Evolutionary conservation across 768 basidiomycete species (phyloP), one percentile per base, ranked within the genome.

Genomic region (Termitomyces sp.): DNA sequence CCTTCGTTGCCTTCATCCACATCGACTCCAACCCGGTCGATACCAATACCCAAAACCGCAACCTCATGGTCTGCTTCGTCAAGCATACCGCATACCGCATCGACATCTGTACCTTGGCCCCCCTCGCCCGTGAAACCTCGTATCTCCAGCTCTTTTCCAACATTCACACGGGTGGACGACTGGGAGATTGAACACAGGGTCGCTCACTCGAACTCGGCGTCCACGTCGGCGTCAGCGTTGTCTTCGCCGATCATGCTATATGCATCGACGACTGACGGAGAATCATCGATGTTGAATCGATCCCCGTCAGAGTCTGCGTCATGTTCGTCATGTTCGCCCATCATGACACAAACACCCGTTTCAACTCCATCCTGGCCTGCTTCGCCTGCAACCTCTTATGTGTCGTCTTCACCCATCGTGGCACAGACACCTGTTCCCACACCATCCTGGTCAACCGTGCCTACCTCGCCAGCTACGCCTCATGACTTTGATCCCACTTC

Each of bases 101-200:
- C n/a, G n/a, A n/a, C n/a, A n/a, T n/a, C n/a, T n/a, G n/a, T n/a
- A n/a, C n/a, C n/a, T n/a, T n/a, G n/a, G n/a, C n/a, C n/a, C n/a
- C n/a, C n/a, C n/a, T n/a, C n/a, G n/a, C n/a, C n/a, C n/a, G n/a
- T n/a, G n/a, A n/a, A n/a, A n/a, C n/a, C n/a, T n/a, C n/a, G n/a
- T n/a, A n/a, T n/a, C n/a, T n/a, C n/a, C n/a, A n/a, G n/a, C n/a
- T n/a, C n/a, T n/a, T n/a, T n/a, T n/a, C n/a, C n/a, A n/a, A n/a
- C n/a, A n/a, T n/a, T n/a, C n/a, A n/a, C n/a, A n/a, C n/a, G n/a
- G n/a, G 79, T 90, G 50, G 76, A 83, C 61, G 81, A 85, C 69
- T 90, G 84, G 79, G 82, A 85, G 67, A 73, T 67, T 26, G 65
- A 66, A 27, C 60, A 65, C 54, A 69, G 22, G 3, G 1, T 22